Conservation (phyloP, 768 basidiomycete species). For the Russula abietina region DNA sequence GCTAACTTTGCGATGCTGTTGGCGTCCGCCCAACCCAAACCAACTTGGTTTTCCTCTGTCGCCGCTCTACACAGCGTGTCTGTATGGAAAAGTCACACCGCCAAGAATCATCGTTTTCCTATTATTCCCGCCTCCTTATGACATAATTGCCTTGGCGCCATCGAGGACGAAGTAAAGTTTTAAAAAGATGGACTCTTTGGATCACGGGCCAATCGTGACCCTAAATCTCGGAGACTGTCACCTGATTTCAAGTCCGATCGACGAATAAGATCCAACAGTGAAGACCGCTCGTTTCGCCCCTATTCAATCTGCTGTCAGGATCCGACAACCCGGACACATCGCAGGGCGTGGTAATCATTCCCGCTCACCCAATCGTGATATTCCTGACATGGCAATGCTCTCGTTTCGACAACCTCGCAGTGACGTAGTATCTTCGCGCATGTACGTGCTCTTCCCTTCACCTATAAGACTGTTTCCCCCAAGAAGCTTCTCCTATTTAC, state of each 20-base stretch:
- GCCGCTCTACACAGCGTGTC: background rate
- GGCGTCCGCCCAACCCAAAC: background rate
- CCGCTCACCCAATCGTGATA: background rate
- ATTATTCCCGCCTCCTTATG: background rate
- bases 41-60: background rate
- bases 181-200: background rate
- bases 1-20: background rate
- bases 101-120: background rate
- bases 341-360: background rate
- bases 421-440: background rate
- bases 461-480: background rate
- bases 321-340: background rate
- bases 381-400: background rate
- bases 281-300: background rate
- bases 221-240: background rate
- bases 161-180: background rate
- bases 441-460: background rate
- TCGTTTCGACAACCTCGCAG: background rate
- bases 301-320: background rate
- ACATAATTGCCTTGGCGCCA: background rate
- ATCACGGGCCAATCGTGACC: background rate
- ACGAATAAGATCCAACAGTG: slow-evolving; percentile 4
- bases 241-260: background rate
- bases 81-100: background rate
- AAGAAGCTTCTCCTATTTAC: background rate